Percentiles rank a stretch among this genome's conserved stretches.
phyloP scores from a whole-genome alignment of 208 protist species.

The Trypanosoma avium region DNA sequence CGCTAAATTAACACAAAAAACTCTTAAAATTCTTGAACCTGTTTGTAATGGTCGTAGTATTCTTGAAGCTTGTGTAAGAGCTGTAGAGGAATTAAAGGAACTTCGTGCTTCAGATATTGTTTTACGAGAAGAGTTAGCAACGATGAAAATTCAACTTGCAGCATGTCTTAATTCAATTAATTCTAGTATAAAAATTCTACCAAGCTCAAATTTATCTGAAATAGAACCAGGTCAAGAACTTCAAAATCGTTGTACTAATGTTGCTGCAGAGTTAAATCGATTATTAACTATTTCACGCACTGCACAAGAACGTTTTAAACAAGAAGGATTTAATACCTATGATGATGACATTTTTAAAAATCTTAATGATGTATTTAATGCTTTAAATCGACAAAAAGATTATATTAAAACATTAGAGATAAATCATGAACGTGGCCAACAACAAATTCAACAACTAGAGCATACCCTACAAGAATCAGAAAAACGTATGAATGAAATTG shows the following conservation, averaged over 20 bases:
- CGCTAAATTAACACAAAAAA: constrained; percentile 3
- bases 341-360: constrained; percentile 12
- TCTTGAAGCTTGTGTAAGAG: constrained; percentile 11
- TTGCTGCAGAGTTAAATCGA: constrained; percentile 5
- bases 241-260: not conserved
- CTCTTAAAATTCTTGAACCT: constrained; percentile 12
- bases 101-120: not conserved
- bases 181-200: not conserved
- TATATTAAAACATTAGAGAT: constrained; percentile 3
- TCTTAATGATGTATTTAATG: constrained; percentile 6
- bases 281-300: not conserved
- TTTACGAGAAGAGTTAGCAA: constrained; percentile 5
- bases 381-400: not conserved
- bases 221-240: not conserved
- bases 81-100: constrained; percentile 12
- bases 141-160: not conserved
- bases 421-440: not conserved
- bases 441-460: constrained; percentile 7
- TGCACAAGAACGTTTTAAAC: constrained; percentile 1
- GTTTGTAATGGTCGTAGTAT: constrained; percentile 11
- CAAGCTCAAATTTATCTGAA: not conserved
- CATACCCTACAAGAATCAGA: not conserved
- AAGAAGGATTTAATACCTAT: constrained; percentile 1
- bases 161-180: not conserved
- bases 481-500: constrained; percentile 2